phyloP scores from a whole-genome alignment of 352 stramenopile species.

The Phytophthora sansomeana region DNA sequence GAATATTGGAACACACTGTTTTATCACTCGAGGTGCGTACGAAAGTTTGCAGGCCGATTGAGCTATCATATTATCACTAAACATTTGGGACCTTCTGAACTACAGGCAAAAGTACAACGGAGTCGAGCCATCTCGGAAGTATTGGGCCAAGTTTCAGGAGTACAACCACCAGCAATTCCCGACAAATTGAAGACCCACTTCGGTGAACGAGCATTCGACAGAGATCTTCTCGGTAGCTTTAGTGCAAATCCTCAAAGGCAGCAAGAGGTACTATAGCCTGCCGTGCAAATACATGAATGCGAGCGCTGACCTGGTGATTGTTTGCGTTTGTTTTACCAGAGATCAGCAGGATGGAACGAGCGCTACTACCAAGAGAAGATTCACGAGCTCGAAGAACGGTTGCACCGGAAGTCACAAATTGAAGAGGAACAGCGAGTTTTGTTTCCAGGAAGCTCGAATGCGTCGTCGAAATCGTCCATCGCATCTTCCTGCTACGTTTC shows the following conservation, averaged over 20 bases:
- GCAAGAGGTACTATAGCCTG: constrained; percentile 11
- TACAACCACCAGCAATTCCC: constrained; percentile 5
- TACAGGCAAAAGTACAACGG: constrained; percentile 34
- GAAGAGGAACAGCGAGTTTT: constrained; percentile 41
- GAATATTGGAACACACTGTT: constrained; percentile 38
- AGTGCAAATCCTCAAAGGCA: not conserved
- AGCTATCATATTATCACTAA: not conserved
- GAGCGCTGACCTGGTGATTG: not conserved
- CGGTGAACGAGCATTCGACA: not conserved
- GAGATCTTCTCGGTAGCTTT: not conserved
- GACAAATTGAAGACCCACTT: not conserved
- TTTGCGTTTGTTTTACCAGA: constrained; percentile 9
- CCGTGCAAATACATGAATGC: not conserved
- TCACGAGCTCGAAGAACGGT: constrained; percentile 37
- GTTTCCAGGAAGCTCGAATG: constrained; percentile 23
- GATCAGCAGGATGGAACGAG: constrained; percentile 25
- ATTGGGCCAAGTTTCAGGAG: constrained; percentile 14
- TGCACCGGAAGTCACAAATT: constrained; percentile 35
- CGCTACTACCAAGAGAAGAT: constrained; percentile 34
- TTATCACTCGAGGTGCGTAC: constrained; percentile 26
- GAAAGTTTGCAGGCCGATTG: not conserved
- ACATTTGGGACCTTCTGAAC: not conserved
- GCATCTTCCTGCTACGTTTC: constrained; percentile 20
- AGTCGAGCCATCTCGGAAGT: constrained; percentile 32
- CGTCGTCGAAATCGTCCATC: constrained; percentile 21